Percentiles rank a stretch among this genome's conserved stretches.
Evolutionary conservation across 495 filamentous ascomycete species (phyloP).

Genomic region (Collariella sp.): DNA sequence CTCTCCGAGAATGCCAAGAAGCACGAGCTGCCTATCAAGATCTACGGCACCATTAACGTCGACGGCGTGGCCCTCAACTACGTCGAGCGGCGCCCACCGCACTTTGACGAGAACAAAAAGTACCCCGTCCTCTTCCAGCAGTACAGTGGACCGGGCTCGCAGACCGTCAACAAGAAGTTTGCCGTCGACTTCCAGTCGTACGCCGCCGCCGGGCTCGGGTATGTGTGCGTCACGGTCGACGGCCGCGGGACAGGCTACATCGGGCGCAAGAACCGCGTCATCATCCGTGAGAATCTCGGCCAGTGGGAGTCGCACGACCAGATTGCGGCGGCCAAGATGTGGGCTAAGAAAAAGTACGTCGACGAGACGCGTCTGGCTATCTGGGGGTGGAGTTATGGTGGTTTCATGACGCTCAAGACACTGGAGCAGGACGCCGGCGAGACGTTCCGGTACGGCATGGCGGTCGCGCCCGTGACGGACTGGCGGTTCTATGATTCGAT

Average conservation of each 20-base stretch:
- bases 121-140: constrained; percentile 93
- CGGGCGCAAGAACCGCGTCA: constrained; percentile 72
- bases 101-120: constrained; percentile 75
- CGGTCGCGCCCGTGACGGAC: constrained; percentile 94
- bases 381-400: constrained; percentile 98
- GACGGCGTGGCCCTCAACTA: constrained; percentile 66
- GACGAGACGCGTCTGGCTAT: constrained; percentile 77
- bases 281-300: constrained; percentile 76
- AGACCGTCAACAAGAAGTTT: constrained; percentile 75
- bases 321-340: constrained; percentile 82
- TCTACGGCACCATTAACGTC: constrained; percentile 77
- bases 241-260: constrained; percentile 87
- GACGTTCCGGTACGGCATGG: constrained; percentile 95
- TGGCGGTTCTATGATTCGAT: constrained; percentile 94
- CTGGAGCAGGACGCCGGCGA: constrained; percentile 80
- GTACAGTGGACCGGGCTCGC: constrained; percentile 86
- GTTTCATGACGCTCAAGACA: constrained; percentile 95
- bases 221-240: constrained; percentile 92
- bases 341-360: constrained; percentile 73
- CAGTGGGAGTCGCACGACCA: constrained; percentile 82
- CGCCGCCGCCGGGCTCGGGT: constrained; percentile 76
- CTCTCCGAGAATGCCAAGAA: constrained; percentile 61
- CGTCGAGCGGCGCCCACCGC: constrained; percentile 79
- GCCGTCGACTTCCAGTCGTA: constrained; percentile 85
- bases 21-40: constrained; percentile 74